Conservation (phyloP, 768 basidiomycete species). For the Symmetrospora coprosmae region DNA sequence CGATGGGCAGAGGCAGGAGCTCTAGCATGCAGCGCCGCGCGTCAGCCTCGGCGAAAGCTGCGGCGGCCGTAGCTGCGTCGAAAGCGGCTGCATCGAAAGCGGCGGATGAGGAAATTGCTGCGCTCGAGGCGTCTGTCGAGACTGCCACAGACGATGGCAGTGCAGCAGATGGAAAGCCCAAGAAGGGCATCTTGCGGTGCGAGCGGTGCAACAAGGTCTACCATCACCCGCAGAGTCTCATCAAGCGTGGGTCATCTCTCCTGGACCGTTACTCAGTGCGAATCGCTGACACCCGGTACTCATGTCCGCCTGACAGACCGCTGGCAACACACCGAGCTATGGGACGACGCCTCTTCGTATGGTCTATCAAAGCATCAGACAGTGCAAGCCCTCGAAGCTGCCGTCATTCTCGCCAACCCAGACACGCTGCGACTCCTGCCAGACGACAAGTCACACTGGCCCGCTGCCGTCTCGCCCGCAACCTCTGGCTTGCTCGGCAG, state of each 20-base stretch:
- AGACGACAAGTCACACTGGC: conserved; percentile 77
- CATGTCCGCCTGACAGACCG: background rate
- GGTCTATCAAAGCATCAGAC: conserved; percentile 92
- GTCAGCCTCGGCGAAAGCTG: background rate
- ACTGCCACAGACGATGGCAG: too few relatives aligned
- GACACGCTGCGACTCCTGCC: conserved; percentile 55
- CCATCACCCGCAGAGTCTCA: conserved; percentile 13
- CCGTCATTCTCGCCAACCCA: conserved; percentile 80
- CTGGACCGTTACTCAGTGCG: background rate
- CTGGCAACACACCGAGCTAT: conserved; percentile 63
- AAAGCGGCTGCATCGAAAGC: background rate
- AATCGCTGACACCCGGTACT: too few relatives aligned
- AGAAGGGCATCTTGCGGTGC: conserved; percentile 3
- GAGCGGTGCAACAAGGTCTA: conserved; percentile 20
- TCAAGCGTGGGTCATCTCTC: background rate
- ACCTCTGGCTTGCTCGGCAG: conserved; percentile 32
- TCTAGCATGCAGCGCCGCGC: background rate
- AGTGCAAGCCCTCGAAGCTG: conserved; percentile 92
- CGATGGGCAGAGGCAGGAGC: background rate
- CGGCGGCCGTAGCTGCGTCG: background rate
- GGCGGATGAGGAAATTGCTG: background rate
- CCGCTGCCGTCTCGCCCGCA: conserved; percentile 33
- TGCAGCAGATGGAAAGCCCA: background rate
- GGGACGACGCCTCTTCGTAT: conserved; percentile 82
- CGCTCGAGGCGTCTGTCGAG: too few relatives aligned